Percentiles rank a stretch among this genome's conserved stretches.
Evolutionary conservation across 345 rosid species (phyloP).

Genomic region (Brassica napus): Da-Ae NC_063437.1:10546501-10547000

Average conservation of each 20-base stretch:
- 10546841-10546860: neutral
- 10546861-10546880: neutral
- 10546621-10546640: constrained; percentile 65
- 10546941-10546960: neutral
- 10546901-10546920: constrained; percentile 39
- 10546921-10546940: neutral
- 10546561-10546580: neutral
- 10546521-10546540: neutral
- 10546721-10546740: constrained; percentile 43
- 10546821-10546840: constrained; percentile 12
- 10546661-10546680: constrained; percentile 78
- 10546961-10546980: neutral
- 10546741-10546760: neutral
- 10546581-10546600: constrained; percentile 66
- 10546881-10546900: constrained; percentile 39
- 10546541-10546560: neutral
- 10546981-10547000: constrained; percentile 10
- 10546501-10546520: constrained; percentile 3
- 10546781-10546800: constrained; percentile 1
- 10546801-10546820: constrained; percentile 27
- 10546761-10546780: neutral
- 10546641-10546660: constrained; percentile 81
- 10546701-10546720: constrained; percentile 55
- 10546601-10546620: constrained; percentile 65
- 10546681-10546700: constrained; percentile 63